Percentiles rank a stretch among this genome's conserved stretches.
Conservation (phyloP, 225 moss, liverwort and hornwort species). For the Climacium dendroides region DNA sequence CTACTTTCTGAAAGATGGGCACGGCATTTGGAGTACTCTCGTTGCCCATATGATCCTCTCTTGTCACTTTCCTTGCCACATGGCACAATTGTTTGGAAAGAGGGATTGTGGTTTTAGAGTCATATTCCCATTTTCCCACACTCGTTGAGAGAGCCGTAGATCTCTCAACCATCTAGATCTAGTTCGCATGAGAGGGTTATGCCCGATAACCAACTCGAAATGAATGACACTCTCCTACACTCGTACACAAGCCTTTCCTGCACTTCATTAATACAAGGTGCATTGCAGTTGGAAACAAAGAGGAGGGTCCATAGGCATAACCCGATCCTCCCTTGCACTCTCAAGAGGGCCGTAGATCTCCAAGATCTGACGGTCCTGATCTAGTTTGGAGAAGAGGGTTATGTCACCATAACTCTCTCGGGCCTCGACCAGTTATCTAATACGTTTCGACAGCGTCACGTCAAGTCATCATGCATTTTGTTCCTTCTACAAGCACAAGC, state of each 20-base stretch:
- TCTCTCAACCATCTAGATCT: background rate
- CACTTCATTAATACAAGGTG: background rate
- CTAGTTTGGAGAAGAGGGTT: background rate
- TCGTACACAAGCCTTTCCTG: background rate
- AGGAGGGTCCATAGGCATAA: background rate
- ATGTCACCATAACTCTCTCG: background rate
- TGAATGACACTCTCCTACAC: background rate
- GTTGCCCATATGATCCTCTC: background rate
- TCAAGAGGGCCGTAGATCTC: background rate
- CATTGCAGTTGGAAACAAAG: background rate
- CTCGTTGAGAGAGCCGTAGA: background rate
- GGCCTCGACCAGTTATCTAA: background rate
- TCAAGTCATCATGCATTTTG: background rate
- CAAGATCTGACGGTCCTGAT: background rate
- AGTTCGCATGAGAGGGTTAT: background rate
- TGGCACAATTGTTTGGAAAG: background rate
- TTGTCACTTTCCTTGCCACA: background rate
- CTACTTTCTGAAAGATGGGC: background rate
- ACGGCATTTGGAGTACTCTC: background rate
- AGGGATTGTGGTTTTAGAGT: background rate
- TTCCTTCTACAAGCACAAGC: background rate
- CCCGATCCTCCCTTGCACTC: background rate
- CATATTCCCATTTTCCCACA: background rate
- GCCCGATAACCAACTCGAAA: background rate
- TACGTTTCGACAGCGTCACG: background rate